phyloP scores from a whole-genome alignment of 2,329 filamentous ascomycete species.

The Aspergillus tanneri region DNA sequence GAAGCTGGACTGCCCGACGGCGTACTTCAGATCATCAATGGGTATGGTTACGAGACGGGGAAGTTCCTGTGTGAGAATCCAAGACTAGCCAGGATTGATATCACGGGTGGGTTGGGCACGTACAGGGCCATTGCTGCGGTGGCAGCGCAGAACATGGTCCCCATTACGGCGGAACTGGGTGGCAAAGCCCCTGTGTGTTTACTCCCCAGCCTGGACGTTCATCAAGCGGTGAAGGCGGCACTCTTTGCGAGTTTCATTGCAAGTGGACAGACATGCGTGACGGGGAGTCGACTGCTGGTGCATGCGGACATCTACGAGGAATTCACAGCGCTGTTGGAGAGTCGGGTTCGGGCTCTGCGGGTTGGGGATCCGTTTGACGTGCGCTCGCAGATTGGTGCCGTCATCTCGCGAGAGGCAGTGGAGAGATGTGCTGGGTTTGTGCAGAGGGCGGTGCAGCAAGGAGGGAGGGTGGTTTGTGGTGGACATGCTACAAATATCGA shows the following conservation, averaged over 20 bases:
- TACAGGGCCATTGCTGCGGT: constrained; percentile 34
- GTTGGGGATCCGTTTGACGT: constrained; percentile 60
- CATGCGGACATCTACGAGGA: constrained; percentile 47
- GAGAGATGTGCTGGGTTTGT: constrained; percentile 42
- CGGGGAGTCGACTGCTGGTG: constrained; percentile 55
- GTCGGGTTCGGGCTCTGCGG: constrained; percentile 52
- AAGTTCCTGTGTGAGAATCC: constrained; percentile 31
- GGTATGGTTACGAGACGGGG: constrained; percentile 52
- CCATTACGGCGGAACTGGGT: constrained; percentile 37
- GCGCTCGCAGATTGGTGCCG: constrained; percentile 62
- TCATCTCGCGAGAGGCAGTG: constrained; percentile 51
- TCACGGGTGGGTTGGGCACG: constrained; percentile 35
- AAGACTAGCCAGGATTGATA: constrained; percentile 34
- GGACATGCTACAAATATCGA: constrained; percentile 51
- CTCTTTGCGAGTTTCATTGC: constrained; percentile 51
- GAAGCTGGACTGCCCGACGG: constrained; percentile 46
- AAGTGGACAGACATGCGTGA: constrained; percentile 58
- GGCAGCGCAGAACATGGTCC: constrained; percentile 35
- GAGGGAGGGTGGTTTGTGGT: constrained; percentile 47
- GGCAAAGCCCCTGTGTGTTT: constrained; percentile 40
- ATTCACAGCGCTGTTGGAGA: constrained; percentile 41
- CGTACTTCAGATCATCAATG: constrained; percentile 51
- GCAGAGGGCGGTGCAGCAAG: constrained; percentile 36
- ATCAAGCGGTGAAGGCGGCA: constrained; percentile 31
- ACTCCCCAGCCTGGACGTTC: constrained; percentile 35